A percentile compares a stretch with the other conserved stretches of the same genome.
phyloP scores from a whole-genome alignment of 441 rosid species.

The Breynia disticha region DNA sequence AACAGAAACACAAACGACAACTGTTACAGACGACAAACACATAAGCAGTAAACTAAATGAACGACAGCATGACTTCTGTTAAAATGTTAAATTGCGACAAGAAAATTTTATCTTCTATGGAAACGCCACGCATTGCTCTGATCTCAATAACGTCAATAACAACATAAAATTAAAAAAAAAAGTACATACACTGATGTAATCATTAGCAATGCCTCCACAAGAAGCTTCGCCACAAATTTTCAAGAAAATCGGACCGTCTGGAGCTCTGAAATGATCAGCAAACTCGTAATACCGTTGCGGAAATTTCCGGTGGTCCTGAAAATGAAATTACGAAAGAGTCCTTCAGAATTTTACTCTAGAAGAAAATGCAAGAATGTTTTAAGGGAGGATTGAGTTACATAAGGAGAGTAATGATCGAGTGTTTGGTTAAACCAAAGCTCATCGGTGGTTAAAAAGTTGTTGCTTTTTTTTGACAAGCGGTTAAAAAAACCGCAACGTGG shows the following conservation, averaged over 20 bases:
- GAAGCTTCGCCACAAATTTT: conserved; percentile 74
- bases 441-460: conserved; percentile 48
- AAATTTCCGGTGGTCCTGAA: conserved; percentile 64
- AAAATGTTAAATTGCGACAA: no score
- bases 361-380: background rate
- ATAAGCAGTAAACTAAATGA: no score
- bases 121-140: no score
- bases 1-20: no score
- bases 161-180: background rate
- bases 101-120: no score
- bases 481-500: conserved; percentile 29
- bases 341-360: background rate
- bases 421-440: conserved; percentile 79
- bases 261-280: conserved; percentile 49
- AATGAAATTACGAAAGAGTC: background rate
- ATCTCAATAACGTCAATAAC: conserved; percentile 4
- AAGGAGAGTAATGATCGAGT: conserved; percentile 74
- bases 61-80: no score
- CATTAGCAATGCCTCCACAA: conserved; percentile 71
- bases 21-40: no score
- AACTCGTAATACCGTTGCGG: conserved; percentile 74
- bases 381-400: conserved; percentile 24
- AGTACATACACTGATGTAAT: conserved; percentile 58
- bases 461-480: conserved; percentile 24
- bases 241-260: conserved; percentile 76